Conservation (phyloP, 164 flowering plant genomes). For the Tetrastigma voinierianum region DNA sequence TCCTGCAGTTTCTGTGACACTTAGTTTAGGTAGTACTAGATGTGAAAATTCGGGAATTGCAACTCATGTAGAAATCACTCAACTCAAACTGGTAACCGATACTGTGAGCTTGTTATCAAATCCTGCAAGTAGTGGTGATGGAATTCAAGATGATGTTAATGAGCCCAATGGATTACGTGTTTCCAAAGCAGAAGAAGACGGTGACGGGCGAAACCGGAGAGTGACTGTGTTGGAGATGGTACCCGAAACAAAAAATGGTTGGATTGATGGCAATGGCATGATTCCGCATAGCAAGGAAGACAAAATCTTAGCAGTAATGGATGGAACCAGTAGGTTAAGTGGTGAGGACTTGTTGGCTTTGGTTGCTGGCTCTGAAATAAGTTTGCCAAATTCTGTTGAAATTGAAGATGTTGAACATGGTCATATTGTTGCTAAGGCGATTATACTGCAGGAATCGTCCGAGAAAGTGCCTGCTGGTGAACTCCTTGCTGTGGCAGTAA, state of each 20-base stretch:
- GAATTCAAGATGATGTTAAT: neutral
- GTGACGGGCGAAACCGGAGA: constrained; percentile 5
- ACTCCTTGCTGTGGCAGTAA: constrained; percentile 20
- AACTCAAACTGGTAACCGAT: constrained; percentile 32
- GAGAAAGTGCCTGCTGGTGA: constrained; percentile 27
- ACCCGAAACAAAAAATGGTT: constrained; percentile 10
- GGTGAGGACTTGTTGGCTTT: constrained; percentile 24
- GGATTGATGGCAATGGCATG: constrained; percentile 4
- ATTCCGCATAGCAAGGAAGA: constrained; percentile 29
- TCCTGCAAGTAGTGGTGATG: constrained; percentile 13
- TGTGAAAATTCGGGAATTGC: constrained; percentile 24
- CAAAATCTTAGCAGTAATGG: constrained; percentile 20
- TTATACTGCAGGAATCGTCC: constrained; percentile 27
- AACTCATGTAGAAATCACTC: constrained; percentile 29
- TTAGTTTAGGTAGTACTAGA: constrained; percentile 30
- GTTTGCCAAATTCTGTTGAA: constrained; percentile 24
- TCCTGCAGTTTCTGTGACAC: constrained; percentile 30
- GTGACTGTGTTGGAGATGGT: constrained; percentile 11
- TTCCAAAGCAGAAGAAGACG: constrained; percentile 4
- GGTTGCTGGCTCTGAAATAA: constrained; percentile 16
- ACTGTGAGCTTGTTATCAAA: constrained; percentile 23
- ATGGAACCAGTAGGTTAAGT: constrained; percentile 15
- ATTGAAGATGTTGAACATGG: constrained; percentile 18
- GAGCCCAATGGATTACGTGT: constrained; percentile 2
- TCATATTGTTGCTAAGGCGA: constrained; percentile 31